Percentiles rank a stretch among this genome's conserved stretches.
These are phyloP conservation scores for Cenchrus fungigraminus DNA, from an alignment of 176 grass and related monocot species.

Conservation along the genomic window DNA sequence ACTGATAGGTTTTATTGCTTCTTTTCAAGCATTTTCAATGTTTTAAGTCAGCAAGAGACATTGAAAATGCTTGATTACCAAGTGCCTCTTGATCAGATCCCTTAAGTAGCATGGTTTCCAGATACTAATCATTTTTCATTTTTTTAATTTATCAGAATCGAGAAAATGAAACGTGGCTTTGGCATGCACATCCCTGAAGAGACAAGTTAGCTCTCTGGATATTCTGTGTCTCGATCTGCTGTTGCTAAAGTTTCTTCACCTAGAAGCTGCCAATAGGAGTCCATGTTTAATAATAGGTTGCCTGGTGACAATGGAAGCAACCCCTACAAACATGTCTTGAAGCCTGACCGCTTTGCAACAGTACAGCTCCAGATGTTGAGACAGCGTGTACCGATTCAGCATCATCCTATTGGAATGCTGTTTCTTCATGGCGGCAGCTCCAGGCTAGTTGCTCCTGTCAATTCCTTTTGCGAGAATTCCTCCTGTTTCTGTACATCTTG, in stretches of 20 bases:
- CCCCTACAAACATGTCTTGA: background rate
- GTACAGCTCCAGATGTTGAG: background rate
- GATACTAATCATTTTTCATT: slow-evolving; percentile 14
- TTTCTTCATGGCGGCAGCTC: background rate
- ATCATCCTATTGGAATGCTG: background rate
- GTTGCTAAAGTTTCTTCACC: background rate
- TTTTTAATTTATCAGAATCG: slow-evolving; percentile 59
- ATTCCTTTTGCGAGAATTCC: background rate
- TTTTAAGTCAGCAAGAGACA: background rate
- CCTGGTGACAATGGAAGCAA: slow-evolving; percentile 7
- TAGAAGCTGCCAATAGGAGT: background rate
- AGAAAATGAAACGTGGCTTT: slow-evolving; percentile 89
- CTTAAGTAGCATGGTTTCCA: background rate
- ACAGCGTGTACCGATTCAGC: background rate
- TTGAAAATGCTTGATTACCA: background rate
- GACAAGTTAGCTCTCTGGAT: slow-evolving; percentile 47
- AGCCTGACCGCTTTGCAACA: background rate
- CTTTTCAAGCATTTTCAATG: no score
- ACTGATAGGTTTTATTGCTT: no score
- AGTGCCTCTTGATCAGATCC: background rate
- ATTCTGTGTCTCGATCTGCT: background rate
- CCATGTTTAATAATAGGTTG: background rate
- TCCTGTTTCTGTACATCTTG: background rate
- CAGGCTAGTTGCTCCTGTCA: background rate
- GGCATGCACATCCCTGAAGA: slow-evolving; percentile 77